Conservation (phyloP, 768 basidiomycete genomes). For the Leccinum barrowsii region DNA sequence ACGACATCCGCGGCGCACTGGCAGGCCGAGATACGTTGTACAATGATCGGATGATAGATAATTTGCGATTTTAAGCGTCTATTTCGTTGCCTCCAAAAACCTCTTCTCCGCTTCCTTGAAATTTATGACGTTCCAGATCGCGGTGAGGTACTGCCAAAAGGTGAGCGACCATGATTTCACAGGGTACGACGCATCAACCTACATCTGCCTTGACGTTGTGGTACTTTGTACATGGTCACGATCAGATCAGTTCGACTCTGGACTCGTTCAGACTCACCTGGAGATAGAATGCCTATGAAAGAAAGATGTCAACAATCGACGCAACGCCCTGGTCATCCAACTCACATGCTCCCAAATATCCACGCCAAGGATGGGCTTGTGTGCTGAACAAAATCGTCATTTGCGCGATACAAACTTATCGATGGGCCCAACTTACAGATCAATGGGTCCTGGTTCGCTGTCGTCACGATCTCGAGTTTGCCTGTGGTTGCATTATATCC, state of each 20-base stretch:
- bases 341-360: slow-evolving; percentile 95
- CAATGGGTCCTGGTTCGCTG: slow-evolving; percentile 94
- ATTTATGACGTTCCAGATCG: slow-evolving; percentile 96
- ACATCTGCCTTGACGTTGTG: slow-evolving; percentile 93
- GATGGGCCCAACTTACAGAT: slow-evolving; percentile 40
- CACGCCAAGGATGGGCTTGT: slow-evolving; percentile 89
- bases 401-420: not conserved
- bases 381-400: slow-evolving; percentile 44
- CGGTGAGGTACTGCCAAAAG: slow-evolving; percentile 73
- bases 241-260: not conserved
- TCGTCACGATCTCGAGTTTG: slow-evolving; percentile 88
- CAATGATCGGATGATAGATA: slow-evolving; percentile 1
- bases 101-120: slow-evolving; percentile 85
- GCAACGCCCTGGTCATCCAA: slow-evolving; percentile 5
- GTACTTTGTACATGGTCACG: slow-evolving; percentile 49
- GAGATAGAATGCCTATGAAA: slow-evolving; percentile 62
- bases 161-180: slow-evolving; percentile 3
- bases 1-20: not conserved
- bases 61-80: slow-evolving; percentile 3
- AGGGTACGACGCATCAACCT: slow-evolving; percentile 32
- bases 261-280: slow-evolving; percentile 13
- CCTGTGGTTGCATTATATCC: slow-evolving; percentile 64
- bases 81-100: slow-evolving; percentile 36
- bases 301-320: slow-evolving; percentile 4
- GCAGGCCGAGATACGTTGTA: slow-evolving; percentile 1